Conservation (phyloP, 257 asterid genomes). For the Nicotiana undulata region DNA sequence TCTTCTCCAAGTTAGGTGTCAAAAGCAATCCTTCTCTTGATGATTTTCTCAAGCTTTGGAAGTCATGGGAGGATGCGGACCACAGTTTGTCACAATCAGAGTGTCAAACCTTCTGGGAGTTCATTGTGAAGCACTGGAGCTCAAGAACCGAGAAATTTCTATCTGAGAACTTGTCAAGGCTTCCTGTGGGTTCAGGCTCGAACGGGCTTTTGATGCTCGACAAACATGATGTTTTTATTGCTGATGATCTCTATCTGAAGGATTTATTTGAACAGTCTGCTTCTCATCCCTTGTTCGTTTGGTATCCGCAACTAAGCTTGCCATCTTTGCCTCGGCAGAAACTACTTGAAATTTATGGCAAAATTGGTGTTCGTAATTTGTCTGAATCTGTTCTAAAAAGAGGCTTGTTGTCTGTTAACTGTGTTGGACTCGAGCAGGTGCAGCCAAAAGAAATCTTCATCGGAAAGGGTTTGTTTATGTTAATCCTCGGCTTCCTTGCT, state of each 20-base stretch:
- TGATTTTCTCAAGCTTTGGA: constrained; percentile 30
- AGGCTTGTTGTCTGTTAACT: neutral
- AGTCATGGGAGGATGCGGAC: constrained; percentile 18
- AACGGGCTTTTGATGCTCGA: constrained; percentile 11
- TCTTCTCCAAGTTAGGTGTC: constrained; percentile 22
- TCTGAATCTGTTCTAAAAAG: constrained; percentile 17
- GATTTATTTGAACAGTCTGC: constrained; percentile 16
- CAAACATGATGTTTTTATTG: constrained; percentile 25
- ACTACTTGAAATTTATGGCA: constrained; percentile 18
- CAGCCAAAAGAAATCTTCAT: constrained; percentile 11
- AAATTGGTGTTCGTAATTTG: constrained; percentile 21
- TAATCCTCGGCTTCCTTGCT: constrained; percentile 32
- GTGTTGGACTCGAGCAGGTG: constrained; percentile 6
- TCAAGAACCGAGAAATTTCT: constrained; percentile 5
- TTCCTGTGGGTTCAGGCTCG: constrained; percentile 21
- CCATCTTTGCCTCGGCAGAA: constrained; percentile 19
- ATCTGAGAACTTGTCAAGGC: constrained; percentile 14
- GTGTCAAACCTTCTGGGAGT: constrained; percentile 28
- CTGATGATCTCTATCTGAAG: constrained; percentile 28
- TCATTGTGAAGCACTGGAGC: constrained; percentile 24
- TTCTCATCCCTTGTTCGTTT: constrained; percentile 24
- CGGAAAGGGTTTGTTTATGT: constrained; percentile 10
- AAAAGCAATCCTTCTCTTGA: constrained; percentile 21
- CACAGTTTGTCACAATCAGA: constrained; percentile 14
- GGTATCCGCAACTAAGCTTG: constrained; percentile 29